Base-by-base conservation (phyloP, 352 stramenopile genomes). In the Phytophthora agathidicida region DNA sequence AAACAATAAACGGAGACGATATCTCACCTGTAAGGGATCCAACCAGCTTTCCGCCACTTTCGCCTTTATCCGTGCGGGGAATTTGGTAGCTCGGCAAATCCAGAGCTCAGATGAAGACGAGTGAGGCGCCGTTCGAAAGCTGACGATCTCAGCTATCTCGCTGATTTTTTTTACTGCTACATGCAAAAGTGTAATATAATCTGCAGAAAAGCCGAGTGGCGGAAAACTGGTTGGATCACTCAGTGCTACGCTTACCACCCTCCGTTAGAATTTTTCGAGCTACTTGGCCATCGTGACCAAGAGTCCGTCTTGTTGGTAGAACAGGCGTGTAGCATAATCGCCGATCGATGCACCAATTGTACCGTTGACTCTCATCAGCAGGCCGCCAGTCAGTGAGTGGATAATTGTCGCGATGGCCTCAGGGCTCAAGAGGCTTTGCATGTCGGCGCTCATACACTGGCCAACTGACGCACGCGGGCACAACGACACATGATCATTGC, bases 301-400 rank as follows among this genome's bases (percentile, higher is more conserved):
- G 44, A 95, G 57, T 6, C 57, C 80, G 23, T 93, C 75, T 69
- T 95, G 86, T 26, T 77, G 65, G 55, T 95, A 95, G 33, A 74
- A 82, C 24, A 95, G 53, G 26, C 71, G 61, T 27, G 82, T 88
- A 33, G 73, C 45, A 45, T 89, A 95, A 31, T 62, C 70, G 22
- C 83, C 83, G 20, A 95, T 91, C 3, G 78, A 79, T 8, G 79
- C 75, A 23, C 65, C 65, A 36, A 95, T 88, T 17, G 76, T 93
- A 22, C 86, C 86, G 54, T 95, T 91, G 23, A 95, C 80, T 31
- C 76, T 69, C 83, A 95, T 91, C 20, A 95, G 39, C 24, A 95
- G 51, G 1, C 83, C 86, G 11, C 82, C 77, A 10, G 80, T 91
- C 33, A 86, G 70, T 3, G 83, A 85, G 35, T 71, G 80, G 49